Percentiles rank a stretch among this genome's conserved stretches.
Evolutionary conservation across 2,329 filamentous ascomycete genomes (phyloP).

Genomic region (Penicillium sp.): DNA sequence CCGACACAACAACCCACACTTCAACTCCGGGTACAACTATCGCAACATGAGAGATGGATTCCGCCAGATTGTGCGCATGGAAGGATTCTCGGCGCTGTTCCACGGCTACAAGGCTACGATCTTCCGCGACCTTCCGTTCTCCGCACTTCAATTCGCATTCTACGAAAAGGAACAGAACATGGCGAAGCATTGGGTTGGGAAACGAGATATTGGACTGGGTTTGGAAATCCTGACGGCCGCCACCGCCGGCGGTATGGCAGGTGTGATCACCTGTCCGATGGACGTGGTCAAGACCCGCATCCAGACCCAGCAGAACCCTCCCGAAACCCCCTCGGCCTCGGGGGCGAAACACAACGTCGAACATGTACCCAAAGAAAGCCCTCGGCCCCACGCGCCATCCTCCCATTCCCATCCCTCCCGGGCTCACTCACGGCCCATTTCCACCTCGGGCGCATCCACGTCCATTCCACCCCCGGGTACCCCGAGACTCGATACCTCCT

Average conservation of each 20-base stretch:
- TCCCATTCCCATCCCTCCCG: constrained; percentile 31
- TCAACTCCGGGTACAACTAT: constrained; percentile 95
- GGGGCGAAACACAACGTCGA: constrained; percentile 31
- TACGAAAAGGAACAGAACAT: constrained; percentile 90
- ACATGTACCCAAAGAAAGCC: constrained; percentile 31
- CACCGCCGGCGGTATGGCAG: constrained; percentile 86
- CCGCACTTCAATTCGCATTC: constrained; percentile 94
- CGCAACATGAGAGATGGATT: constrained; percentile 80
- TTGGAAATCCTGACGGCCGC: constrained; percentile 89
- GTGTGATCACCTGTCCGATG: constrained; percentile 90
- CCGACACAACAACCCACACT: constrained; percentile 90
- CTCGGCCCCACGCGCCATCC: constrained; percentile 27
- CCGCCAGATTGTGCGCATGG: constrained; percentile 77
- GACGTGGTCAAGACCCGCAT: constrained; percentile 97
- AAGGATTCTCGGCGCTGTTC: constrained; percentile 85
- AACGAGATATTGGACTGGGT: constrained; percentile 79
- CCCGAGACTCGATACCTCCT: constrained; percentile 82
- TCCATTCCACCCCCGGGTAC: constrained; percentile 78
- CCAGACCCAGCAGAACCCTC: constrained; percentile 78
- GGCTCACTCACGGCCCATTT: constrained; percentile 72
- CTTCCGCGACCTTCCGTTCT: constrained; percentile 92
- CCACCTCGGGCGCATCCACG: constrained; percentile 85
- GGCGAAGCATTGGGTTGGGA: constrained; percentile 76
- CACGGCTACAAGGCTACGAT: constrained; percentile 97
- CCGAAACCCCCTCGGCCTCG: constrained; percentile 36